Evolutionary conservation across 2,329 filamentous ascomycete genomes (phyloP).

Genomic region (Harringtonia lauricola): DNA sequence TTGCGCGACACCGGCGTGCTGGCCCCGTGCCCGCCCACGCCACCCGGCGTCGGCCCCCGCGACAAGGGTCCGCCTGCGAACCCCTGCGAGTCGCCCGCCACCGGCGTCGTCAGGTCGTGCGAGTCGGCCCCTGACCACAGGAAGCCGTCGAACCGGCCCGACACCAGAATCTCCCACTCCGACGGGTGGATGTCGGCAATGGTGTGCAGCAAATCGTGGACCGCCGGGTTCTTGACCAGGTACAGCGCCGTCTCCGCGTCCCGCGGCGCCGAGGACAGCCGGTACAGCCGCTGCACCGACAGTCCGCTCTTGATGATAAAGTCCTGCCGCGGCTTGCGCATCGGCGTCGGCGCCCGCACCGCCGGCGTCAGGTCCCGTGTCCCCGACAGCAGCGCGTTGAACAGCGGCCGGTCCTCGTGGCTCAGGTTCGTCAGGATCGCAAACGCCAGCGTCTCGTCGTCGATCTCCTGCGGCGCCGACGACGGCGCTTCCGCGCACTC

Average conservation of each 20-base stretch:
- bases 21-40: neutral
- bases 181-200: conserved; percentile 77
- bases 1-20: conserved; percentile 39
- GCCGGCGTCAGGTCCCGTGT: conserved; percentile 44
- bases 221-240: conserved; percentile 67
- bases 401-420: conserved; percentile 63
- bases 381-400: conserved; percentile 66
- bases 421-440: conserved; percentile 84
- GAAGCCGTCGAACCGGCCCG: conserved; percentile 91
- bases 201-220: conserved; percentile 81
- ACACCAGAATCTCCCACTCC: conserved; percentile 95
- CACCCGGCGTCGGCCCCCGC: conserved; percentile 26
- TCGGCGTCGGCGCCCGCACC: conserved; percentile 57
- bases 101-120: conserved; percentile 24
- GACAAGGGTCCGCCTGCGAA: conserved; percentile 19
- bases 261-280: conserved; percentile 59
- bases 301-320: conserved; percentile 65
- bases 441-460: conserved; percentile 88
- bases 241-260: conserved; percentile 82
- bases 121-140: conserved; percentile 90
- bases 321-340: conserved; percentile 54
- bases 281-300: conserved; percentile 77
- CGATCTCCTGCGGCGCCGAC: conserved; percentile 75
- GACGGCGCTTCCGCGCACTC: conserved; percentile 64
- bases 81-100: conserved; percentile 21